Base-by-base conservation (phyloP, 768 basidiomycete species). In the Strobilomyces echinocephalus region DNA sequence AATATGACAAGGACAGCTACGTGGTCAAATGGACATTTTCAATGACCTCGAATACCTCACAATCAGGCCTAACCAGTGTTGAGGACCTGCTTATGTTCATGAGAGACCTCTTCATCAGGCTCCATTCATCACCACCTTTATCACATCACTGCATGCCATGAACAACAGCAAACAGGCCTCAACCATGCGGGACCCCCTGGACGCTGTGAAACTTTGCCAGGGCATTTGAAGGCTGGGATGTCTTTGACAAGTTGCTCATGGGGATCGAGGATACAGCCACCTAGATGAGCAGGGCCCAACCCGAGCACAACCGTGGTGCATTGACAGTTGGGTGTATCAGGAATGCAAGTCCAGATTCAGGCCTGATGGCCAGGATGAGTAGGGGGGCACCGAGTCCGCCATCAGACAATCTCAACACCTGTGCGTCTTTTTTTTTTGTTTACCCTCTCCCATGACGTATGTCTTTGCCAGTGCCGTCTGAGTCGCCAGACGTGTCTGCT, bases 151-250 rank as follows among this genome's bases (percentile, higher is more conserved):
- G n/a, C n/a, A n/a, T n/a, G n/a, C n/a, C n/a, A n/a, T n/a, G n/a
- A n/a, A n/a, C n/a, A n/a, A n/a, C n/a, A n/a, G n/a, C n/a, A n/a
- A n/a, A n/a, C n/a, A n/a, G n/a, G n/a, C n/a, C n/a, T n/a, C n/a
- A n/a, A n/a, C n/a, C n/a, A n/a, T n/a, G n/a, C n/a, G n/a, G n/a
- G n/a, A n/a, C n/a, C n/a, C n/a, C n/a, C n/a, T n/a, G n/a, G n/a
- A n/a, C n/a, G n/a, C n/a, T n/a, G n/a, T n/a, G n/a, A n/a, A n/a
- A n/a, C n/a, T n/a, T n/a, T n/a, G n/a, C n/a, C n/a, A n/a, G n/a
- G n/a, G n/a, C n/a, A n/a, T n/a, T n/a, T n/a, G n/a, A n/a, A n/a
- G 83, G 83, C 1, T 95, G 92, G 92, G 91, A 94, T 64, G 68
- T 86, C 1, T 94, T 95, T 61, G 85, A 92, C 65, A 84, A 83